These are phyloP conservation scores for Yarrowia phangngaensis DNA, from an alignment of 805 yeast genomes.

Conservation along the genomic window DNA sequence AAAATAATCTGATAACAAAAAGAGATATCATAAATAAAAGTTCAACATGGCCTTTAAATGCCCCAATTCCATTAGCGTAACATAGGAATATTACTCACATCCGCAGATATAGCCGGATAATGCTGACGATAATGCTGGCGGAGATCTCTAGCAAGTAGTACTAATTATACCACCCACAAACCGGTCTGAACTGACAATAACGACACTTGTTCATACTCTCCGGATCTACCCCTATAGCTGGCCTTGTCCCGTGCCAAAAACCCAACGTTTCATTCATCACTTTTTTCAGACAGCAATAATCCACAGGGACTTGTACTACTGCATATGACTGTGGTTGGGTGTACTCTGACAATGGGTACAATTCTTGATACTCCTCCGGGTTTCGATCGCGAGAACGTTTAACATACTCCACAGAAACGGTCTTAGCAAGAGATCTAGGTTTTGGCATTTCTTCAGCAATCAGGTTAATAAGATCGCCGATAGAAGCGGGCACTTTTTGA, in stretches of 20 bases:
- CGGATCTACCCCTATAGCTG: slow-evolving; percentile 10
- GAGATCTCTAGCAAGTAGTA: too few species aligned
- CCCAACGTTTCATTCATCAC: slow-evolving; percentile 7
- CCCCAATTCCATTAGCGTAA: too few species aligned
- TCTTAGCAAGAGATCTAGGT: neutral
- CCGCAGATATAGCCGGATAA: too few species aligned
- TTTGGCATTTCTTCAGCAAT: slow-evolving; percentile 6
- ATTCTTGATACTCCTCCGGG: slow-evolving; percentile 3
- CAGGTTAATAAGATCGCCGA: neutral
- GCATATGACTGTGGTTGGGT: slow-evolving; percentile 10
- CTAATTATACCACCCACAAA: slow-evolving; percentile 16
- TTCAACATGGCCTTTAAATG: too few species aligned
- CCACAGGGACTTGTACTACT: slow-evolving; percentile 5
- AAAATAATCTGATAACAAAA: too few species aligned
- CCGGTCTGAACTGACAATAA: slow-evolving; percentile 14
- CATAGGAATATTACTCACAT: too few species aligned
- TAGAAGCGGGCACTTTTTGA: neutral
- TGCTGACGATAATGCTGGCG: too few species aligned
- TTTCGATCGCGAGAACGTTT: slow-evolving; percentile 1
- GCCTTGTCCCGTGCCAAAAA: slow-evolving; percentile 12
- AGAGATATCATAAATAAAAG: too few species aligned
- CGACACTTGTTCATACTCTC: slow-evolving; percentile 10
- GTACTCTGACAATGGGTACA: slow-evolving; percentile 3
- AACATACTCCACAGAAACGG: slow-evolving; percentile 20
- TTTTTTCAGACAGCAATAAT: slow-evolving; percentile 1